Percentiles rank a stretch among this genome's conserved stretches.
These are phyloP conservation scores for Paraconiothyrium sp. DNA, from an alignment of 2,329 filamentous ascomycete species.

Conservation along the genomic window DNA sequence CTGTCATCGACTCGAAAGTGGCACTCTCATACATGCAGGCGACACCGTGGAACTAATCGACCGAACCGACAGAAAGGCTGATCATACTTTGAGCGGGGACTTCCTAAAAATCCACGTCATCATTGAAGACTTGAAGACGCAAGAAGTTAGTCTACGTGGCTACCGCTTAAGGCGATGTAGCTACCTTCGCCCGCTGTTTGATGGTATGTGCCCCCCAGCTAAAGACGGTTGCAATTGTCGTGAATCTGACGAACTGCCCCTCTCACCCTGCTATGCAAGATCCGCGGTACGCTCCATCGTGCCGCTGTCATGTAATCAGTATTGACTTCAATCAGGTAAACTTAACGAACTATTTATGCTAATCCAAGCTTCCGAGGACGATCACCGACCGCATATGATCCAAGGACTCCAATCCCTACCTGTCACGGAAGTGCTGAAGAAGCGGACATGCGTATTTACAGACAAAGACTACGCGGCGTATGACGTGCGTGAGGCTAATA, in stretches of 20 bases:
- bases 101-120: conserved; percentile 35
- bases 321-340: conserved; percentile 28
- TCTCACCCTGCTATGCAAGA: background rate
- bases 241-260: background rate
- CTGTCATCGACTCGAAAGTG: background rate
- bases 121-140: conserved; percentile 25
- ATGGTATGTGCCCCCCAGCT: conserved; percentile 22
- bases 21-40: conserved; percentile 4
- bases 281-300: background rate
- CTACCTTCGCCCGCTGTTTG: conserved; percentile 29
- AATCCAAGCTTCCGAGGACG: conserved; percentile 21
- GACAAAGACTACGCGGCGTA: conserved; percentile 11
- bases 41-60: conserved; percentile 32
- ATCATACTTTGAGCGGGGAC: conserved; percentile 28
- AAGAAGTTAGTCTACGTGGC: conserved; percentile 31
- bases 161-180: conserved; percentile 28
- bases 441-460: conserved; percentile 4
- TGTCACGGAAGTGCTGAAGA: conserved; percentile 20
- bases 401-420: conserved; percentile 28
- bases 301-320: background rate
- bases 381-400: conserved; percentile 15
- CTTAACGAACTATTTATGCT: conserved; percentile 35
- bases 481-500: background rate
- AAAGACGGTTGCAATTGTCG: background rate
- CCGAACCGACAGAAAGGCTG: background rate